Conservation (phyloP, 1,284 basidiomycete genomes). For the Filobasidium uniguttulatum region DNA sequence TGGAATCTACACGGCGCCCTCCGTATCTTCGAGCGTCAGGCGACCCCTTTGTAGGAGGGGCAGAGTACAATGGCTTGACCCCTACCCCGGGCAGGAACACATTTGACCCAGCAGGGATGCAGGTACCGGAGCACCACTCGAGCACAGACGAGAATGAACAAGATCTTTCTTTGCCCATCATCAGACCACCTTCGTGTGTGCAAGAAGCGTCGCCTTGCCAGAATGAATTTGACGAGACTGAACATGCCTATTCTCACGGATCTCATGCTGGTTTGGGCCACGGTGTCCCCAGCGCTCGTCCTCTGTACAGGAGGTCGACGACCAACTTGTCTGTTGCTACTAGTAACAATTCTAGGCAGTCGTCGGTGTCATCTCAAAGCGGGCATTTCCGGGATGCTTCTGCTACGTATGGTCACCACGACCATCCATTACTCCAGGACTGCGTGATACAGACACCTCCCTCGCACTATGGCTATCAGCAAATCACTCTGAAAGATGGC, state of each 20-base stretch:
- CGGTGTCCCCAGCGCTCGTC: neutral
- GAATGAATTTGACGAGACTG: neutral
- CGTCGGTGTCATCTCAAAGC: neutral
- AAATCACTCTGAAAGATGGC: too few relatives aligned
- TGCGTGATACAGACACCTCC: too few relatives aligned
- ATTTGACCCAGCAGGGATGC: neutral
- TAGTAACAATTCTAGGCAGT: neutral
- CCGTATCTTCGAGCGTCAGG: neutral
- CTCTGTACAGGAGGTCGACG: neutral
- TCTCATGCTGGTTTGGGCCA: neutral
- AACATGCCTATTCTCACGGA: neutral
- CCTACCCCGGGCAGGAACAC: neutral
- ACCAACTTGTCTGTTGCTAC: neutral
- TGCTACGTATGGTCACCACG: too few relatives aligned
- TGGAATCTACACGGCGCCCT: neutral
- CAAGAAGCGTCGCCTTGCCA: neutral
- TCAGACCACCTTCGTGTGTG: neutral
- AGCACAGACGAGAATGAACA: neutral
- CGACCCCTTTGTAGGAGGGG: constrained; percentile 1
- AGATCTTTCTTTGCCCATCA: neutral
- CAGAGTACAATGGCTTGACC: neutral
- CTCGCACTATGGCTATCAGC: too few relatives aligned
- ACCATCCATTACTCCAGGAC: too few relatives aligned
- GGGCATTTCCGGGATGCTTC: too few relatives aligned
- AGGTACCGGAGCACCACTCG: neutral